Percentiles rank a stretch among this genome's conserved stretches.
Evolutionary conservation across 805 yeast genomes (phyloP).

Genomic region (Blastobotrys chiropterorum): DNA sequence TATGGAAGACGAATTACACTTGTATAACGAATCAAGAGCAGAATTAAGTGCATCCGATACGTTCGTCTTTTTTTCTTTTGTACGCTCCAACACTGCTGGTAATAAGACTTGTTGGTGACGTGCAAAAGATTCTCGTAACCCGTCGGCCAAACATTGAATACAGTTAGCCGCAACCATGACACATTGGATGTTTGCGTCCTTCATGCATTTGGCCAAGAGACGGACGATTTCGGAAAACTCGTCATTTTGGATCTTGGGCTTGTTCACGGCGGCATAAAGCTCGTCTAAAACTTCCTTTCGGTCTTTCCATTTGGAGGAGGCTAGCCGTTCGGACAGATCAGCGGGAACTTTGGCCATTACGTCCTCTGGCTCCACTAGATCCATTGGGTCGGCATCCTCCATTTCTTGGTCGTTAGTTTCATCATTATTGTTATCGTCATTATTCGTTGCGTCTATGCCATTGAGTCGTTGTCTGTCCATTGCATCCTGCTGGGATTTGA

Average conservation of each 20-base stretch:
- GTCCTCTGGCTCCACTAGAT: conserved; percentile 62
- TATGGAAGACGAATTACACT: conserved; percentile 37
- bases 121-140: conserved; percentile 51
- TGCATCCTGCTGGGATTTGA: conserved; percentile 48
- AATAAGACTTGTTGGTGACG: conserved; percentile 49
- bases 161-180: conserved; percentile 73
- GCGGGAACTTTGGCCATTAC: conserved; percentile 61
- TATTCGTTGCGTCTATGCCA: conserved; percentile 20
- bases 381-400: conserved; percentile 58
- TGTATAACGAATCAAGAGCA: conserved; percentile 61
- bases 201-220: conserved; percentile 61
- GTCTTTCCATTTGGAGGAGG: conserved; percentile 82
- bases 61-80: conserved; percentile 79
- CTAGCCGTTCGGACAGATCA: conserved; percentile 48
- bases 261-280: conserved; percentile 34
- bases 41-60: conserved; percentile 65
- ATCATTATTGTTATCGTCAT: conserved; percentile 26
- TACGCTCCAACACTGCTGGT: conserved; percentile 65
- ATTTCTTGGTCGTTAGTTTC: conserved; percentile 41
- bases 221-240: conserved; percentile 65
- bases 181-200: conserved; percentile 85
- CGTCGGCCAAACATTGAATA: conserved; percentile 54
- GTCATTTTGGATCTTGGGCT: conserved; percentile 48
- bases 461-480: conserved; percentile 26
- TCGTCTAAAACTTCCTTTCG: conserved; percentile 80